A percentile compares a stretch with the other conserved stretches of the same genome.
phyloP scores from a whole-genome alignment of 2,329 filamentous ascomycete genomes.

The Epichloe hybrida region DNA sequence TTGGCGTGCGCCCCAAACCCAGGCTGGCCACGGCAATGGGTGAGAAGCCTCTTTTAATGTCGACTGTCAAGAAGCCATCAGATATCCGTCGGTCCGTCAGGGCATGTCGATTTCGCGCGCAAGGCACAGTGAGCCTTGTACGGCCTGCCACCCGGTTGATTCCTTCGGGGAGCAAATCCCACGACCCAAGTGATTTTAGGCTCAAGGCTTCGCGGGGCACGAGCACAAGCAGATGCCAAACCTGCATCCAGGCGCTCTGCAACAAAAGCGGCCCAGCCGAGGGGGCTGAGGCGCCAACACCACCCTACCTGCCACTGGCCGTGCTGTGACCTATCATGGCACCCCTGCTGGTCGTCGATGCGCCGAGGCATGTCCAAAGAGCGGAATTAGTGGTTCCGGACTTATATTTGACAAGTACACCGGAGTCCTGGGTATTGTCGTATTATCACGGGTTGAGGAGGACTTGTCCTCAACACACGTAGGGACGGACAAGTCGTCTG shows the following conservation, averaged over 20 bases:
- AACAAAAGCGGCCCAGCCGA: not conserved
- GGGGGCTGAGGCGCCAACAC: not conserved
- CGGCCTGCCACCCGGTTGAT: not conserved
- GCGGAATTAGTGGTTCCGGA: not conserved
- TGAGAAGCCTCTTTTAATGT: not conserved
- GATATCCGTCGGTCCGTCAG: not conserved
- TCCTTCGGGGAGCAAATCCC: not conserved
- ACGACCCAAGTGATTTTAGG: not conserved
- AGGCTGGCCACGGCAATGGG: conserved; percentile 3
- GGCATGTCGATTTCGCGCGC: not conserved
- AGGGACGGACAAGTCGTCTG: too few relatives aligned
- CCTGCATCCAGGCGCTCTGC: conserved; percentile 2
- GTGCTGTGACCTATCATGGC: conserved; percentile 2
- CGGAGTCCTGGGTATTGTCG: not conserved
- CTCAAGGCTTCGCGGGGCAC: not conserved
- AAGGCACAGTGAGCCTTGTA: not conserved
- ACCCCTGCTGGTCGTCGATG: conserved; percentile 1
- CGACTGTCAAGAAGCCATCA: not conserved
- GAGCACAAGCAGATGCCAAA: conserved; percentile 1
- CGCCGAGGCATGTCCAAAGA: not conserved
- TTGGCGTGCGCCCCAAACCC: conserved; percentile 4
- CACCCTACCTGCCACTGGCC: conserved; percentile 1
- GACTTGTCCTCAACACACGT: not conserved
- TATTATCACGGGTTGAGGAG: not conserved
- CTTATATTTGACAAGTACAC: not conserved